Conservation (phyloP, 306 rosid species). For the Acacia crassicarpa region DNA sequence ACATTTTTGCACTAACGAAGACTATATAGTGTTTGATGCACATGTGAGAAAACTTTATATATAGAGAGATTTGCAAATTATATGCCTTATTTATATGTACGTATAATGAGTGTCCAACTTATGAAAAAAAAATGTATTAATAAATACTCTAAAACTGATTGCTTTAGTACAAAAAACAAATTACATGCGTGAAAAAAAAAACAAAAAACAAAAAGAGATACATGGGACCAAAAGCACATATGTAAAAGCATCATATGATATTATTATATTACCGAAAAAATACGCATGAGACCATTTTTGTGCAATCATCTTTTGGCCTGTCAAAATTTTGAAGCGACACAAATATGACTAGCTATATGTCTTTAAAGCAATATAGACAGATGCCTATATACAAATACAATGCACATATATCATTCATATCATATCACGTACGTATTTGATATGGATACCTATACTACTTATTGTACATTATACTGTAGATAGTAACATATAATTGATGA, state of each 20-base stretch:
- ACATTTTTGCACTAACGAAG: too few species aligned
- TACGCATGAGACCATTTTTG: too few species aligned
- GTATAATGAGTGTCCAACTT: too few species aligned
- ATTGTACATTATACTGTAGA: neutral
- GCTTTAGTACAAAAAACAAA: neutral
- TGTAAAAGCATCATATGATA: neutral
- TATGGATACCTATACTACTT: neutral
- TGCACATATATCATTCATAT: neutral
- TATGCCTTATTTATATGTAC: too few species aligned
- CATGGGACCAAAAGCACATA: neutral
- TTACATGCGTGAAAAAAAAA: neutral
- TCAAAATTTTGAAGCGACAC: neutral
- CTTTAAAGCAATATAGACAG: neutral
- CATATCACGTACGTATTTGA: too few species aligned
- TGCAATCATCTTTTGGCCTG: neutral
- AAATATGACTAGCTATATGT: too few species aligned
- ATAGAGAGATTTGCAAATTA: too few species aligned
- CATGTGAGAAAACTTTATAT: too few species aligned
- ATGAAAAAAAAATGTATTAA: too few species aligned
- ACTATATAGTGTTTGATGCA: too few species aligned
- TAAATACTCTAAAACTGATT: neutral
- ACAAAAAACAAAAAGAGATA: too few species aligned
- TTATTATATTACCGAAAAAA: too few species aligned
- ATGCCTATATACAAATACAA: neutral
- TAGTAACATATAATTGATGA: neutral